These are phyloP conservation scores for Neurospora sublineolata DNA, from an alignment of 495 filamentous ascomycete genomes.

Conservation along the genomic window DNA sequence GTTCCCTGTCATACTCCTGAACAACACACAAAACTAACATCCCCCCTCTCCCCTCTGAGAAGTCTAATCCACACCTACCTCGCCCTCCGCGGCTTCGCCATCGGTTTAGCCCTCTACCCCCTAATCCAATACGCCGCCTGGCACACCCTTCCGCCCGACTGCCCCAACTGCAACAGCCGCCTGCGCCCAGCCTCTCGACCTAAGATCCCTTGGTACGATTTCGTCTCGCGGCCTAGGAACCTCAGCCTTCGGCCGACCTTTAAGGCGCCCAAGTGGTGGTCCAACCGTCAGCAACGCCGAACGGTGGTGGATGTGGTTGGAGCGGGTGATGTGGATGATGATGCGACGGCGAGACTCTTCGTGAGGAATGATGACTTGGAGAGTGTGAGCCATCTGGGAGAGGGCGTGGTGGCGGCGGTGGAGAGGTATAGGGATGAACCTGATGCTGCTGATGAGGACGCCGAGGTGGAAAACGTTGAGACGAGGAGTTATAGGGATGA, in stretches of 20 bases:
- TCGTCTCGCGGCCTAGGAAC: constrained; percentile 14
- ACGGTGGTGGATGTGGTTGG: constrained; percentile 8
- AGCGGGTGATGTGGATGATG: constrained; percentile 20
- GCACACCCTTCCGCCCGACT: constrained; percentile 26
- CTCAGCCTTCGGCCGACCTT: neutral
- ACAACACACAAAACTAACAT: neutral
- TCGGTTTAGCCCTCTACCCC: constrained; percentile 26
- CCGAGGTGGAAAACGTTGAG: neutral
- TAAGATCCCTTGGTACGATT: constrained; percentile 26
- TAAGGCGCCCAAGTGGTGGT: neutral
- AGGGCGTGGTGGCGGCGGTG: neutral
- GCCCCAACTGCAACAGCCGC: constrained; percentile 27
- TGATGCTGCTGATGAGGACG: neutral
- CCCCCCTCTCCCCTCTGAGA: neutral
- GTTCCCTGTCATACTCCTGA: neutral
- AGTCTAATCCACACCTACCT: constrained; percentile 30
- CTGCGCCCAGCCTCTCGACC: constrained; percentile 24
- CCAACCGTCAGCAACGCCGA: constrained; percentile 10
- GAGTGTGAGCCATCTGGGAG: neutral
- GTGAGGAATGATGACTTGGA: constrained; percentile 13
- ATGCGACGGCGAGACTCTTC: constrained; percentile 14
- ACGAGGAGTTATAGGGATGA: neutral
- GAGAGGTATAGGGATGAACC: constrained; percentile 14
- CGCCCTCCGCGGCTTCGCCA: constrained; percentile 25
- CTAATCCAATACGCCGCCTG: constrained; percentile 26